These are phyloP conservation scores for Bertia moriformis DNA, from an alignment of 2,329 filamentous ascomycete genomes.

Conservation along the genomic window DNA sequence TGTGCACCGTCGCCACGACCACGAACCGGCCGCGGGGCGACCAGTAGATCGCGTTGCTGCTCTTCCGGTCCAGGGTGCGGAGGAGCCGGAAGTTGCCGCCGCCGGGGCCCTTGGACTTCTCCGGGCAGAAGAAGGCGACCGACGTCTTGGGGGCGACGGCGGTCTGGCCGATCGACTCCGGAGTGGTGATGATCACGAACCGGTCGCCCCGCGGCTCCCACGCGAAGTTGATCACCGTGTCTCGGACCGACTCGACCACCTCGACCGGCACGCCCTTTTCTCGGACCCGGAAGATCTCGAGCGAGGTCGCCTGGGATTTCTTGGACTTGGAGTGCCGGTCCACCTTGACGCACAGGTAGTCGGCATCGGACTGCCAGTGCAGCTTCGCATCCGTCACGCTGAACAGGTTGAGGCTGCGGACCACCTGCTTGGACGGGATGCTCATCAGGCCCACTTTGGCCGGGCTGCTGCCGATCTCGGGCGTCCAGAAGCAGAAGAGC, in stretches of 20 bases:
- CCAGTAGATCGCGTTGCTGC: slow-evolving; percentile 99
- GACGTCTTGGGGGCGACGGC: slow-evolving; percentile 85
- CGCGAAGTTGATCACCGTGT: slow-evolving; percentile 97
- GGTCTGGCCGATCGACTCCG: slow-evolving; percentile 63
- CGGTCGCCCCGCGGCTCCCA: slow-evolving; percentile 98
- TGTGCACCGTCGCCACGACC: slow-evolving; percentile 81
- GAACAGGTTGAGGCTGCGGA: slow-evolving; percentile 91
- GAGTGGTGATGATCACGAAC: slow-evolving; percentile 91
- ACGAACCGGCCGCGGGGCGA: slow-evolving; percentile 91
- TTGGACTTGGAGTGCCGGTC: slow-evolving; percentile 98
- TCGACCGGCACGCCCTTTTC: slow-evolving; percentile 98
- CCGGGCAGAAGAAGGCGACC: slow-evolving; percentile 90
- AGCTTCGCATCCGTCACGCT: slow-evolving; percentile 95
- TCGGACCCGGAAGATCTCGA: slow-evolving; percentile 93
- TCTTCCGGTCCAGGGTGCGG: slow-evolving; percentile 94
- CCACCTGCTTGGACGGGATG: slow-evolving; percentile 83
- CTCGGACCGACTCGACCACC: slow-evolving; percentile 93
- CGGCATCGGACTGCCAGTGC: slow-evolving; percentile 92
- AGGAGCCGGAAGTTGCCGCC: slow-evolving; percentile 94
- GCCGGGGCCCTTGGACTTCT: slow-evolving; percentile 70
- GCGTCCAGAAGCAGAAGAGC: slow-evolving; percentile 96
- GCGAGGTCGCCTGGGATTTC: slow-evolving; percentile 90
- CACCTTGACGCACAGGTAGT: slow-evolving; percentile 95
- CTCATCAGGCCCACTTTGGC: slow-evolving; percentile 95
- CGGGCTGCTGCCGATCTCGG: slow-evolving; percentile 93